These are phyloP conservation scores for Artemisia argyi DNA, from an alignment of 129 eudicot species.

Conservation along the genomic window DNA sequence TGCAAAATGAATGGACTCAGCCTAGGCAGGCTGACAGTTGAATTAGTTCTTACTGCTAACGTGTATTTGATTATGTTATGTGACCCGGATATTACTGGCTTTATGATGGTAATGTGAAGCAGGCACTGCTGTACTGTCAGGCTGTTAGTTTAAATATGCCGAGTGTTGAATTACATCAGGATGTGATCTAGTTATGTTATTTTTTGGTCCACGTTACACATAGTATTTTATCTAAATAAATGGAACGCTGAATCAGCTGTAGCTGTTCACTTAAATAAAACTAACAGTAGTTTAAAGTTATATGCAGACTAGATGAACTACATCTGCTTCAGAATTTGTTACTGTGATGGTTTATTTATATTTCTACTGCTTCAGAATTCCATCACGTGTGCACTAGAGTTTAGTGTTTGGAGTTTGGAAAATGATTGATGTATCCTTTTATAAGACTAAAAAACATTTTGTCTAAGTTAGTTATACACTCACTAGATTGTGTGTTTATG, in stretches of 20 bases:
- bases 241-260: background rate
- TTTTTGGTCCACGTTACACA: too few species aligned
- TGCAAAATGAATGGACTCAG: too few species aligned
- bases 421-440: background rate
- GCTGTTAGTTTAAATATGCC: background rate
- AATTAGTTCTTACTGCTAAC: background rate
- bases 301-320: too few species aligned
- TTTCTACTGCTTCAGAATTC: too few species aligned
- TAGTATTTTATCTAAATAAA: too few species aligned
- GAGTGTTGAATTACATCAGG: background rate
- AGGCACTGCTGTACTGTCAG: conserved; percentile 17
- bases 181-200: background rate
- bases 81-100: background rate
- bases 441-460: background rate
- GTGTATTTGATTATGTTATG: background rate
- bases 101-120: conserved; percentile 16
- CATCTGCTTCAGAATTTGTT: too few species aligned
- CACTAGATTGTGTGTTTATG: too few species aligned
- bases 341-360: too few species aligned
- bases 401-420: background rate
- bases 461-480: too few species aligned
- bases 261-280: background rate
- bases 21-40: background rate
- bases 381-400: background rate
- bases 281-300: too few species aligned